Evolutionary conservation across 176 grass and related monocot species (phyloP).

Genomic region (Carex parvula): DNA sequence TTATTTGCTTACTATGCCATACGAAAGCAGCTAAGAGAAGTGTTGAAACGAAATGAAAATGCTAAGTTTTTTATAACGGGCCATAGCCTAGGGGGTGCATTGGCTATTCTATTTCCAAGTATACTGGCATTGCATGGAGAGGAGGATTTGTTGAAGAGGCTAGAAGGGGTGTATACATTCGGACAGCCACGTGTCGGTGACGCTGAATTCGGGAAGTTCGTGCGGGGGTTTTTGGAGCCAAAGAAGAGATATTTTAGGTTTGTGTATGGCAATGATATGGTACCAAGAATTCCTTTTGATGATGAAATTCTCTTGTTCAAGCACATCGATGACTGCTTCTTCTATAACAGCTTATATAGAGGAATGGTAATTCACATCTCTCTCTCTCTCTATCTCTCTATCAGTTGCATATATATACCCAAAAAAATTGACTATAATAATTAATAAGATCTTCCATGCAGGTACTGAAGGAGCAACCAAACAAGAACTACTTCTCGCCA

Average conservation of each 20-base stretch:
- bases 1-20: constrained; percentile 30
- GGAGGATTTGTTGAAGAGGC: constrained; percentile 23
- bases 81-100: constrained; percentile 38
- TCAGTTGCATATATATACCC: neutral
- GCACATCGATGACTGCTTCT: constrained; percentile 30
- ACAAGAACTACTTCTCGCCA: constrained; percentile 85
- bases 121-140: constrained; percentile 31
- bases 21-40: constrained; percentile 16
- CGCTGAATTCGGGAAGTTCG: constrained; percentile 12
- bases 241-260: constrained; percentile 28
- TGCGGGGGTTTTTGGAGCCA: constrained; percentile 16
- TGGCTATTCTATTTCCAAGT: constrained; percentile 35
- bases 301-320: constrained; percentile 34
- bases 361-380: constrained; percentile 19
- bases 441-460: neutral
- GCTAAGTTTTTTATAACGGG: constrained; percentile 39
- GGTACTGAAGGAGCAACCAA: constrained; percentile 53
- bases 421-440: neutral
- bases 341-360: constrained; percentile 37
- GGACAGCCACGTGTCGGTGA: constrained; percentile 43
- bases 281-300: constrained; percentile 37
- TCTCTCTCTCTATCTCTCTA: neutral
- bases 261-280: constrained; percentile 44
- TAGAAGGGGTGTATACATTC: constrained; percentile 38
- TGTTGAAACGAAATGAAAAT: constrained; percentile 26